Percentiles rank a stretch among this genome's conserved stretches.
Evolutionary conservation across 108 stramenopile genomes (phyloP).

Genomic region (Aurantiochytrium sp.): DNA sequence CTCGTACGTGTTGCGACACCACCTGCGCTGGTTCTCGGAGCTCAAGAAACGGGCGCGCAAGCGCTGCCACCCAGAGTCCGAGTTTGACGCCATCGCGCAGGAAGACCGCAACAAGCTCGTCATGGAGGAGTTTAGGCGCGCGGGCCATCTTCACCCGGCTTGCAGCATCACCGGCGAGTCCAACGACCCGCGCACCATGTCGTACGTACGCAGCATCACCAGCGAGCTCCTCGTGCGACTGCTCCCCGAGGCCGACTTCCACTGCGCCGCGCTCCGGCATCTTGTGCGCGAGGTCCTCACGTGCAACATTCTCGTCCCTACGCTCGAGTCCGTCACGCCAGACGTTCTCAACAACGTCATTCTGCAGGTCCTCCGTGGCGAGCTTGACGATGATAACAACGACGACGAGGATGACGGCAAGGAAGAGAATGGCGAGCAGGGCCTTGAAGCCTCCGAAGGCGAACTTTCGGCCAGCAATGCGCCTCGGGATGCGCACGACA

Average conservation of each 20-base stretch:
- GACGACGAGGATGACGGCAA: background rate
- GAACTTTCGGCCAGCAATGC: no score
- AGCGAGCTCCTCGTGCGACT: slow-evolving; percentile 12
- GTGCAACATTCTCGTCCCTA: slow-evolving; percentile 15
- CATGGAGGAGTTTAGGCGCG: slow-evolving; percentile 10
- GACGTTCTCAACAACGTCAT: background rate
- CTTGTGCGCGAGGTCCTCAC: slow-evolving; percentile 5
- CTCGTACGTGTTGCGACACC: slow-evolving; percentile 12
- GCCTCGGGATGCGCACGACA: no score
- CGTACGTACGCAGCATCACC: slow-evolving; percentile 12
- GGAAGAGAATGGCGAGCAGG: background rate
- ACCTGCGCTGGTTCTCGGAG: slow-evolving; percentile 25
- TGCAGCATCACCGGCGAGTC: slow-evolving; percentile 5
- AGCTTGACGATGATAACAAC: background rate
- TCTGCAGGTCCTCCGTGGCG: background rate
- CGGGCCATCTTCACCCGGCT: slow-evolving; percentile 3
- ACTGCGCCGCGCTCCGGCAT: slow-evolving; percentile 7
- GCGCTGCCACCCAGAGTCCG: background rate
- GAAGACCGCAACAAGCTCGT: slow-evolving; percentile 27
- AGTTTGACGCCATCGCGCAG: slow-evolving; percentile 11
- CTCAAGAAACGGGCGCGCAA: background rate
- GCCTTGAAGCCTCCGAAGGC: background rate
- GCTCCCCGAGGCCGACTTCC: slow-evolving; percentile 6
- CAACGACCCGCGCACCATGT: background rate
- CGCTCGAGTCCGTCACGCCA: slow-evolving; percentile 17